Evolutionary conservation across 2,329 filamentous ascomycete species (phyloP).

Genomic region (Colletotrichum cereale): DNA sequence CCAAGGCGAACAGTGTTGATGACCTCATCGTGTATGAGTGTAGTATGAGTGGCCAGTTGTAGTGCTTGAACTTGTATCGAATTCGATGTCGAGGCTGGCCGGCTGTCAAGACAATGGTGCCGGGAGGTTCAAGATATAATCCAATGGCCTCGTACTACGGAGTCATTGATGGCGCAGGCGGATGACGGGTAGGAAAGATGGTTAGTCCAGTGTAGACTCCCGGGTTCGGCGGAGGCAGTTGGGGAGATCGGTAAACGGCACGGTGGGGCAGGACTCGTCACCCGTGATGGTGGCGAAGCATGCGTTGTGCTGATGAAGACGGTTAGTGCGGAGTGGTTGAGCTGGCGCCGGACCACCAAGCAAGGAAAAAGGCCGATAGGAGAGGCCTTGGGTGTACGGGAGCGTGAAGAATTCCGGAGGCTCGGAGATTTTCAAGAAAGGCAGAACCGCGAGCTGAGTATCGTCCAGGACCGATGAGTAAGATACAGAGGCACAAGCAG

Average conservation of each 20-base stretch:
- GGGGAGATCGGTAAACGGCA: slow-evolving; percentile 18
- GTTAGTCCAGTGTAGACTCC: slow-evolving; percentile 8
- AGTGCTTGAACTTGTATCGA: slow-evolving; percentile 2
- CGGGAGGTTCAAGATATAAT: slow-evolving; percentile 23
- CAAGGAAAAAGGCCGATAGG: slow-evolving; percentile 5
- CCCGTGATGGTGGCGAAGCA: slow-evolving; percentile 38
- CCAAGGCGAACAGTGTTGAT: slow-evolving; percentile 46
- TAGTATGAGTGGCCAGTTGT: neutral
- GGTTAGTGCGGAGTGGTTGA: slow-evolving; percentile 20
- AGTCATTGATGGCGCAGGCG: slow-evolving; percentile 33
- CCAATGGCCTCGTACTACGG: slow-evolving; percentile 27
- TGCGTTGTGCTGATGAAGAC: slow-evolving; percentile 24
- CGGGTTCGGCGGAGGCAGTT: slow-evolving; percentile 5
- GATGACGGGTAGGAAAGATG: neutral
- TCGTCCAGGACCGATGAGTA: slow-evolving; percentile 20
- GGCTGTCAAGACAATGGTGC: slow-evolving; percentile 14
- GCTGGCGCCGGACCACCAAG: slow-evolving; percentile 17
- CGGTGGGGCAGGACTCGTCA: slow-evolving; percentile 39
- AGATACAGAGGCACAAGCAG: slow-evolving; percentile 1
- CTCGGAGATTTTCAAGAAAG: slow-evolving; percentile 3
- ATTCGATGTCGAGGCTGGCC: neutral
- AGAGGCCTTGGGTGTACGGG: neutral
- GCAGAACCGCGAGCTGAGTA: neutral
- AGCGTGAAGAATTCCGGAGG: slow-evolving; percentile 12
- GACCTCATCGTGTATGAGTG: slow-evolving; percentile 51